A percentile compares a stretch with the other conserved stretches of the same genome.
These are phyloP conservation scores for Rhodotorula sp. DNA, from an alignment of 1,284 basidiomycete species.

Conservation along the genomic window DNA sequence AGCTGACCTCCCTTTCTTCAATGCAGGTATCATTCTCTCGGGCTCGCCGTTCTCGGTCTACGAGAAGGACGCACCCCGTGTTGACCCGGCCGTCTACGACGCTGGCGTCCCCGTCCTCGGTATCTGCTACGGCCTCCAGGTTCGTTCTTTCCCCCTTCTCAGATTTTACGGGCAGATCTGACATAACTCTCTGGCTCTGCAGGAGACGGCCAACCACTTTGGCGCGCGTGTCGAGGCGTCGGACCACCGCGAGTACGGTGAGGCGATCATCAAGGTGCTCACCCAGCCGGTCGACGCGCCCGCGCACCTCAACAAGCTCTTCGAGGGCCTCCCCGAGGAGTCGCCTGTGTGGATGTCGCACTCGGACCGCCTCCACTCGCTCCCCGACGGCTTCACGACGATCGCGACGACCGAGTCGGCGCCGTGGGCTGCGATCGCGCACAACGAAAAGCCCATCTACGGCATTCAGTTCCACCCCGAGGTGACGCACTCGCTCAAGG, in stretches of 20 bases:
- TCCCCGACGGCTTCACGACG: conserved; percentile 81
- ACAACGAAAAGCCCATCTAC: conserved; percentile 84
- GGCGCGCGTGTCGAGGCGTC: conserved; percentile 85
- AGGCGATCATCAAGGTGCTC: conserved; percentile 75
- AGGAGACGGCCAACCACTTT: conserved; percentile 87
- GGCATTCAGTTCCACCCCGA: conserved; percentile 99
- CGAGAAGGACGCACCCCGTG: conserved; percentile 86
- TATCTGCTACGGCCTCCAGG: conserved; percentile 98
- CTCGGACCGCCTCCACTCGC: conserved; percentile 84
- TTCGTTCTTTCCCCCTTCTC: conserved; percentile 48
- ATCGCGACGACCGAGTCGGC: conserved; percentile 86
- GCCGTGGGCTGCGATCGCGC: conserved; percentile 91
- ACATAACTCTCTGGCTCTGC: not conserved
- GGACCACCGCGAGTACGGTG: conserved; percentile 93
- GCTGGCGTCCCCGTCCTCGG: conserved; percentile 90
- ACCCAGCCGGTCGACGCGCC: conserved; percentile 62
- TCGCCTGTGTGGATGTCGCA: conserved; percentile 99
- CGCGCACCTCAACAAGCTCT: conserved; percentile 71
- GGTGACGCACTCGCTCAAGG: conserved; percentile 90
- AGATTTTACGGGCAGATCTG: no score
- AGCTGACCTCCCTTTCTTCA: not conserved
- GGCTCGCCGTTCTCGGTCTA: conserved; percentile 99
- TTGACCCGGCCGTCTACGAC: conserved; percentile 87
- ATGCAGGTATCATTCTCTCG: conserved; percentile 88
- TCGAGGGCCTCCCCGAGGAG: conserved; percentile 77